Percentiles rank a stretch among this genome's conserved stretches.
These are phyloP conservation scores for Euphrasia confusa DNA, from an alignment of 257 asterid species.

Conservation along the genomic window DNA sequence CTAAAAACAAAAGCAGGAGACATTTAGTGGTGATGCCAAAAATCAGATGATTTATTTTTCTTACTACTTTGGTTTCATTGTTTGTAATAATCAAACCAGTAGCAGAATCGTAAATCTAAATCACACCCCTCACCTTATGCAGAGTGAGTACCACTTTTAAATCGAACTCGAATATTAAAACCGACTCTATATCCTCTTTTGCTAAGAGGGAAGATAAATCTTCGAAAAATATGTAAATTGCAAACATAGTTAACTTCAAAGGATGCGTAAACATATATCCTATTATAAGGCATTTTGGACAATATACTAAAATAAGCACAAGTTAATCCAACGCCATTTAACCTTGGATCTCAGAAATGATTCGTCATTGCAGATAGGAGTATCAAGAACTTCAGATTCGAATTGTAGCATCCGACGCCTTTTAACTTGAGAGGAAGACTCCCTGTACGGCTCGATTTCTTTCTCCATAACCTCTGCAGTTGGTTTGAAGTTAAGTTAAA, in stretches of 20 bases:
- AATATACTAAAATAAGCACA: conserved; percentile 4
- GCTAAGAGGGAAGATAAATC: no score
- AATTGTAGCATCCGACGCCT: conserved; percentile 67
- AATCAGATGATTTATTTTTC: neutral
- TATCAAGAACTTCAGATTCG: conserved; percentile 42
- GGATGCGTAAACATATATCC: no score
- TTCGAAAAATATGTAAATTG: no score
- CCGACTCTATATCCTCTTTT: no score
- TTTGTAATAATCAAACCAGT: neutral
- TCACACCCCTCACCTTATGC: neutral
- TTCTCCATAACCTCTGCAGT: conserved; percentile 37
- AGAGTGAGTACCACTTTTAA: no score
- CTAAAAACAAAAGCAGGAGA: conserved; percentile 34
- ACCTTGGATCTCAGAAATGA: conserved; percentile 54
- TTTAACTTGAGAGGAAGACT: conserved; percentile 47
- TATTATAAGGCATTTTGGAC: conserved; percentile 5
- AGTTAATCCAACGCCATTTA: neutral
- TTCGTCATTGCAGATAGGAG: conserved; percentile 35
- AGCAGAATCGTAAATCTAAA: neutral
- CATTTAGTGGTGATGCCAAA: neutral
- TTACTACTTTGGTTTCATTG: neutral
- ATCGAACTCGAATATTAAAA: no score
- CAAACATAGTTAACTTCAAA: no score
- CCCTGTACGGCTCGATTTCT: conserved; percentile 35
- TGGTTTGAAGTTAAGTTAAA: conserved; percentile 2